Conservation (phyloP, 345 rosid species). For the Schrenkiella parvula region DNA sequence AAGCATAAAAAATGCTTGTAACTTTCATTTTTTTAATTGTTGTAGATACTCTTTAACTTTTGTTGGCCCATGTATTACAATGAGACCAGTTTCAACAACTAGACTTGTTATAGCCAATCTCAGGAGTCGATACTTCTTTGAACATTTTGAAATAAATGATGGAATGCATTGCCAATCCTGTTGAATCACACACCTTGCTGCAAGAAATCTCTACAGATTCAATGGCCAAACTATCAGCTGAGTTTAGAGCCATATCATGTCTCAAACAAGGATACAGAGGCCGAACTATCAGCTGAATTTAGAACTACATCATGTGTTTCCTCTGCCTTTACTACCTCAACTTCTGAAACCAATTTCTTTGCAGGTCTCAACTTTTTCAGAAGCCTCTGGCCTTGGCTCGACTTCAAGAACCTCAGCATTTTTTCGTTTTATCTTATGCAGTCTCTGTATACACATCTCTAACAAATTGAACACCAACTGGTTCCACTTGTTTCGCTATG, state of each 20-base stretch:
- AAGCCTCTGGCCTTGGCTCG: slow-evolving; percentile 7
- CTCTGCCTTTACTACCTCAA: slow-evolving; percentile 7
- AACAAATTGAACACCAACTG: slow-evolving; percentile 1
- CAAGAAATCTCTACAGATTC: not conserved
- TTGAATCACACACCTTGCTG: slow-evolving; percentile 4
- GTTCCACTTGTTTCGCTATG: slow-evolving; percentile 2
- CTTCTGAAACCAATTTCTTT: slow-evolving; percentile 10
- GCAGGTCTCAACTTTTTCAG: not conserved
- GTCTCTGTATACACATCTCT: slow-evolving; percentile 8
- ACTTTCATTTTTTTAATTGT: not conserved
- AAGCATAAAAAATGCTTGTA: slow-evolving; percentile 17
- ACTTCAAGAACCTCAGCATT: slow-evolving; percentile 7
- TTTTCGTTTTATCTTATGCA: not conserved
- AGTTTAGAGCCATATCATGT: not conserved
- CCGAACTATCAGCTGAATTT: not conserved
- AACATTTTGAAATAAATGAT: slow-evolving; percentile 1
- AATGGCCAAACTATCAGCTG: not conserved
- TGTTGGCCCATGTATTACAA: slow-evolving; percentile 2
- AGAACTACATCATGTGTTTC: slow-evolving; percentile 5
- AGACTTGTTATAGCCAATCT: not conserved
- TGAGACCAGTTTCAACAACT: slow-evolving; percentile 14
- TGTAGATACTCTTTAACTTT: slow-evolving; percentile 11
- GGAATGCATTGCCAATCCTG: not conserved
- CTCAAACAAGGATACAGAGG: not conserved
- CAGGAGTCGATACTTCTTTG: not conserved